A percentile compares a stretch with the other conserved stretches of the same genome.
phyloP scores from a whole-genome alignment of 208 protist species.

The Porcisia deanei region DNA sequence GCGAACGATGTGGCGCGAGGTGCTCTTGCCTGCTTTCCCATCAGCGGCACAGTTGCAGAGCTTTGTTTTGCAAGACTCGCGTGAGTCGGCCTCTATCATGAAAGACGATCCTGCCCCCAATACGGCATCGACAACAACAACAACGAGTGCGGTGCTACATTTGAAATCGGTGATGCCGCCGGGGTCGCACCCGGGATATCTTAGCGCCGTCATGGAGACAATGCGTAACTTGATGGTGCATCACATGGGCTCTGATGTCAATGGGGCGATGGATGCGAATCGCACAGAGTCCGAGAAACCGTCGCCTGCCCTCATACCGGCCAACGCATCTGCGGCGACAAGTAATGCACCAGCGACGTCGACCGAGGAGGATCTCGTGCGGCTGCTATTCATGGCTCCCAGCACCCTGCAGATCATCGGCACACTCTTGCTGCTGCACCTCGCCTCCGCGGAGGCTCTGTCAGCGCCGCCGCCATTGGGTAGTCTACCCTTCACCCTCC shows the following conservation, averaged over 20 bases:
- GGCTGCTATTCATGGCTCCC: conserved; percentile 31
- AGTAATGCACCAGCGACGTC: conserved; percentile 1
- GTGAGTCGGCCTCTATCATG: background rate
- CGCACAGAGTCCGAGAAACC: background rate
- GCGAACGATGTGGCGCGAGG: conserved; percentile 31
- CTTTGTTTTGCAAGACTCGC: conserved; percentile 39
- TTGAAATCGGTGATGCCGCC: conserved; percentile 44
- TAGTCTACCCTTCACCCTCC: conserved; percentile 31
- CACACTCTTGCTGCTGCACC: conserved; percentile 53
- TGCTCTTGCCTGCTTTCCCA: conserved; percentile 56
- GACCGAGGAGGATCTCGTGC: conserved; percentile 15
- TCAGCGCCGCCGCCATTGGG: conserved; percentile 24
- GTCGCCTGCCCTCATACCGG: conserved; percentile 4
- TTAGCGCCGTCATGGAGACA: conserved; percentile 44
- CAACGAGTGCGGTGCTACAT: conserved; percentile 11
- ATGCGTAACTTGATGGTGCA: conserved; percentile 35
- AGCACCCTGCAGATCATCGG: conserved; percentile 30
- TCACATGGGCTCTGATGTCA: conserved; percentile 2
- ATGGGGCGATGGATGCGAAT: background rate
- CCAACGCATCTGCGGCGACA: background rate
- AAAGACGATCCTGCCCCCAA: background rate
- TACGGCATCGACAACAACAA: conserved; percentile 2
- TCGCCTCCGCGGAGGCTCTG: conserved; percentile 35
- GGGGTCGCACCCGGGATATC: conserved; percentile 53
- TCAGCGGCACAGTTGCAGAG: conserved; percentile 23